Evolutionary conservation across 345 rosid species (phyloP).

Genomic region (Bruguiera gymnorhiza): DNA sequence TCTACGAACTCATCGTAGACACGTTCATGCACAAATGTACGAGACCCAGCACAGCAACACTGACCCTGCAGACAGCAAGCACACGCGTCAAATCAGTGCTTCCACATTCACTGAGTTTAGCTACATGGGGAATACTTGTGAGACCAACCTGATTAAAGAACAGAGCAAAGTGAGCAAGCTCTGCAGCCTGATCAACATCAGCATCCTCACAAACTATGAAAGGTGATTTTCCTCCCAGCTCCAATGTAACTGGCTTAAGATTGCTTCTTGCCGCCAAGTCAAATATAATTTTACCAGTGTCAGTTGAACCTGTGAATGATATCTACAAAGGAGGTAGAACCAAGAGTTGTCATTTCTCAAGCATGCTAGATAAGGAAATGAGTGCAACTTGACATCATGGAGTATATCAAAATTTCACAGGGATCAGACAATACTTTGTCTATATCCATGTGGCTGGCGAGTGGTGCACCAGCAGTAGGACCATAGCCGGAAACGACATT

Average conservation of each 20-base stretch:
- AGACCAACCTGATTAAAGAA: conserved; percentile 31
- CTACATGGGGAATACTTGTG: background rate
- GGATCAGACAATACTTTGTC: conserved; percentile 42
- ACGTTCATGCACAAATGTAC: conserved; percentile 26
- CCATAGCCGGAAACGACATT: conserved; percentile 84
- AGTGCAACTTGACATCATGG: too few relatives aligned
- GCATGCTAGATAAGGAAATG: background rate
- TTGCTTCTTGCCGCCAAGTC: conserved; percentile 30
- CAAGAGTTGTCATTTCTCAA: background rate
- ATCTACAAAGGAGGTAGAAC: conserved; percentile 10
- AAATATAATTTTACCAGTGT: conserved; percentile 24
- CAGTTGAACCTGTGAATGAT: conserved; percentile 31
- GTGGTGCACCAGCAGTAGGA: conserved; percentile 81
- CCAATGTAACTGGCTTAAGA: conserved; percentile 30
- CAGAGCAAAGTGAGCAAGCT: conserved; percentile 26
- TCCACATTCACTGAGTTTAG: background rate
- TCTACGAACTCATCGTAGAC: conserved; percentile 70
- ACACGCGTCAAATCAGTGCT: background rate
- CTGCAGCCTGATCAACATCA: conserved; percentile 26
- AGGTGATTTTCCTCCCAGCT: conserved; percentile 36
- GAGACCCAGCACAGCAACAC: conserved; percentile 32
- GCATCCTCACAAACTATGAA: conserved; percentile 31
- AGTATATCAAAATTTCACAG: background rate
- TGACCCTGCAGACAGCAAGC: conserved; percentile 24
- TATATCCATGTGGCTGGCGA: conserved; percentile 87